Evolutionary conservation across 2,329 filamentous ascomycete genomes (phyloP), one percentile per base, ranked within the genome.

Genomic region (Fusarium globosum): DNA sequence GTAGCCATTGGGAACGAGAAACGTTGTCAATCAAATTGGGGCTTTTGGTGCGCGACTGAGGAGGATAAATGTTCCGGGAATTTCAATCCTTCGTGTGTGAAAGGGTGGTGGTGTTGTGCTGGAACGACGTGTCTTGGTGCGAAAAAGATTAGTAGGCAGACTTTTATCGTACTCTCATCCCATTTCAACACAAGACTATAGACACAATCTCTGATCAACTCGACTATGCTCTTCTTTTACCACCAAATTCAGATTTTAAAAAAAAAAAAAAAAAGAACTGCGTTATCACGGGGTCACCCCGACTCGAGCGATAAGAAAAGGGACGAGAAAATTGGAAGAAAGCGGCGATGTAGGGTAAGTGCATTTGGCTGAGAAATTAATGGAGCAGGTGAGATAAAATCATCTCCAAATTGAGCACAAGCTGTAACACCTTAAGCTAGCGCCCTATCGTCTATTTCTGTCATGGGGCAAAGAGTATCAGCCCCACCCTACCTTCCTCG

Each of bases 401-500:
- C 1, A 28, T 28, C 18, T 28, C 5, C 3, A 13, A 7, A 7
- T 6, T 5, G 0, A 13, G 4, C 14, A 28, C 0, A 13, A 11
- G 0, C 8, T 13, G 2, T 2, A 5, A 0, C 7, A 0, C 0
- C 0, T 1, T 0, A 1, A 28, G 51, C 20, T 55, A 55, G 51
- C 2, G 7, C 4, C 20, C n/a, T 55, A 55, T 16, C 7, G 20
- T n/a, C 0, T 4, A 18, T 20, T 43, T 56, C 21, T 56, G 26
- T 56, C 52, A 9, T 1, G 0, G 0, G 0, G 0, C 1, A 3
- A 0, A 6, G 0, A 6, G 38, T 23, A 15, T 6, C 3, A 2
- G 16, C 49, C 20, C 35, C 35, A 30, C 35, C 15, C 1, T 4
- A 2, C 14, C 35, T 55, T 39, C 35, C 20, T 39, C 11, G 6